Conservation (phyloP, 768 basidiomycete species). For the Tulasnella calospora region DNA sequence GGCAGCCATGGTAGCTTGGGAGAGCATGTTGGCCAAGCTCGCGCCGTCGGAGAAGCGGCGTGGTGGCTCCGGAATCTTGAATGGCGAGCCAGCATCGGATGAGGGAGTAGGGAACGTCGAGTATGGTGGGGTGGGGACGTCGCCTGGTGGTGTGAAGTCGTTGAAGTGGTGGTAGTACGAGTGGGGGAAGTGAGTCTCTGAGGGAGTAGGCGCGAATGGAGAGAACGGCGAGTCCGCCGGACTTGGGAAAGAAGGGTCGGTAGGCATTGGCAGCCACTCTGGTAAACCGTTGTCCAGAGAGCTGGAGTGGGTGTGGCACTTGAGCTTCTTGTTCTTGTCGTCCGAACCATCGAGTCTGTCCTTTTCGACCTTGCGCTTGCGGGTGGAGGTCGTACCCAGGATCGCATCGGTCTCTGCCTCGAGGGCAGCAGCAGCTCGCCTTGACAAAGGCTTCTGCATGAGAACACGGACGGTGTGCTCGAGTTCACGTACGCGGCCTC, state of each 20-base stretch:
- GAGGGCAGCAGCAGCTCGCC: constrained; percentile 23
- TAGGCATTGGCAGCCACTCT: constrained; percentile 9
- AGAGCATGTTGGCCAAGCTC: constrained; percentile 21
- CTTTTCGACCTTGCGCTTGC: constrained; percentile 26
- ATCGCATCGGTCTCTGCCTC: constrained; percentile 26
- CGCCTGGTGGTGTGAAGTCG: constrained; percentile 14
- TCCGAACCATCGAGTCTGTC: constrained; percentile 14
- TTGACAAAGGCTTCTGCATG: constrained; percentile 25
- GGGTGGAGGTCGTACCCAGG: constrained; percentile 23
- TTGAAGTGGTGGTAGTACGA: constrained; percentile 15
- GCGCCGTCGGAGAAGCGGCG: constrained; percentile 21
- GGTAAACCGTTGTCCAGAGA: neutral
- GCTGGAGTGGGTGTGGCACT: constrained; percentile 3
- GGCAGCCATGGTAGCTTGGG: constrained; percentile 14
- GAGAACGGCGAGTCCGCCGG: constrained; percentile 20
- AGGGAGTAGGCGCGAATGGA: constrained; percentile 19
- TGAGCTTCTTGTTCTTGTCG: constrained; percentile 13
- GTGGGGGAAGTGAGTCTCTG: constrained; percentile 16
- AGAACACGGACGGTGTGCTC: constrained; percentile 25
- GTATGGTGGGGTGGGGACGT: constrained; percentile 25
- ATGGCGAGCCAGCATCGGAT: constrained; percentile 23
- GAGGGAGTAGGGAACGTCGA: constrained; percentile 25
- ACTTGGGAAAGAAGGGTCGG: constrained; percentile 23
- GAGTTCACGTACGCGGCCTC: constrained; percentile 23
- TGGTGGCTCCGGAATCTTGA: constrained; percentile 17